Evolutionary conservation across 176 grass and related monocot genomes (phyloP).

Genomic region (Pontederia crassipes): DNA sequence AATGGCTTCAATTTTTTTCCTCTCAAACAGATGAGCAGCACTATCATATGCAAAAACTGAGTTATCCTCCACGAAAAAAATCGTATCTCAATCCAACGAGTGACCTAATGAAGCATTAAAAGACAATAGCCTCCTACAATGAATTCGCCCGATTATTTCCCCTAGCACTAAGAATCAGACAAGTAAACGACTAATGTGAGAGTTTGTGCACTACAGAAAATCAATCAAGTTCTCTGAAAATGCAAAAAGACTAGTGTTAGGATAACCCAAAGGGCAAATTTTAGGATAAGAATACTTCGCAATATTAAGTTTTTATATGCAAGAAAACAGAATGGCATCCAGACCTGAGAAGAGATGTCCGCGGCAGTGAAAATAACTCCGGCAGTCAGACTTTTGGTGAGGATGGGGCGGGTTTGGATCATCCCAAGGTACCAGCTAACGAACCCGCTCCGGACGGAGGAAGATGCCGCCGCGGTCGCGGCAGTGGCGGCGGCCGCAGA

Average conservation of each 20-base stretch:
- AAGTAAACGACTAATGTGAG: too few relatives aligned
- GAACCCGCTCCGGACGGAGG: slow-evolving; percentile 11
- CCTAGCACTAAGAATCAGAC: too few relatives aligned
- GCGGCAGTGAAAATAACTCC: slow-evolving; percentile 65
- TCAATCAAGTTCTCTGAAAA: too few relatives aligned
- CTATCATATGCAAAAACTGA: too few relatives aligned
- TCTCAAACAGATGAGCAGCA: too few relatives aligned
- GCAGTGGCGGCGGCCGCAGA: slow-evolving; percentile 17
- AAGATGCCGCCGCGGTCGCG: not conserved
- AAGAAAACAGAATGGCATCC: not conserved
- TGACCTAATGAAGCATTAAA: too few relatives aligned
- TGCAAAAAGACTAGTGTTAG: not conserved
- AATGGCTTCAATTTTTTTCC: too few relatives aligned
- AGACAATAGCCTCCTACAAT: too few relatives aligned
- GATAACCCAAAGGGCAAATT: not conserved
- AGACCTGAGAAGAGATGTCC: slow-evolving; percentile 79
- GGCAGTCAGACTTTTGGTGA: slow-evolving; percentile 89
- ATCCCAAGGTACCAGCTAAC: slow-evolving; percentile 67
- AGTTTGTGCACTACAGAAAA: too few relatives aligned
- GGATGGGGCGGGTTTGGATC: slow-evolving; percentile 60
- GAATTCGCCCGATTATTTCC: too few relatives aligned
- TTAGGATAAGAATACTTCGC: not conserved
- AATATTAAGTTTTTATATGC: not conserved
- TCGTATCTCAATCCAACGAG: too few relatives aligned
- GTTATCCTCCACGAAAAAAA: too few relatives aligned